Conservation (phyloP, 2,329 filamentous ascomycete species). For the Fonsecaea multimorphosa region DNA sequence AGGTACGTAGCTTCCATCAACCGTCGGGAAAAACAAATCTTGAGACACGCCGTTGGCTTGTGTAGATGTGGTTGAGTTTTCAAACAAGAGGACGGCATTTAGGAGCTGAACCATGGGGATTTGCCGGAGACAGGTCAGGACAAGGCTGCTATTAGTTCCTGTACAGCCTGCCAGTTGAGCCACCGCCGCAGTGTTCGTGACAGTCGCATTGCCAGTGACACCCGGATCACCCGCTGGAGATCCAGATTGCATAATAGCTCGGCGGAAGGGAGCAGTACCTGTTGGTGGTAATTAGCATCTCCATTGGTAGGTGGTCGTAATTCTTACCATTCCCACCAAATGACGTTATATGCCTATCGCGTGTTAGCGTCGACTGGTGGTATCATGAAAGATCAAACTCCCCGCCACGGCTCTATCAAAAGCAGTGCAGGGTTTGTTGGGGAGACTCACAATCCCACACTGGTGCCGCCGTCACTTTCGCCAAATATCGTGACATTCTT, state of each 20-base stretch:
- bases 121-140: slow-evolving; percentile 18
- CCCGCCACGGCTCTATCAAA: not conserved
- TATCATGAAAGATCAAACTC: not conserved
- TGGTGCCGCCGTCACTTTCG: slow-evolving; percentile 56
- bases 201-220: slow-evolving; percentile 56
- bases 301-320: not conserved
- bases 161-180: slow-evolving; percentile 24
- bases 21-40: slow-evolving; percentile 46
- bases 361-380: not conserved
- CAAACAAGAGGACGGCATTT: slow-evolving; percentile 22
- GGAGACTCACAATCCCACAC: slow-evolving; percentile 47
- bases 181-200: slow-evolving; percentile 22
- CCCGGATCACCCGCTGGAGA: slow-evolving; percentile 60
- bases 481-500: slow-evolving; percentile 46
- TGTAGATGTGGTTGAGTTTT: slow-evolving; percentile 16
- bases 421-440: not conserved
- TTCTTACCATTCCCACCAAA: slow-evolving; percentile 48
- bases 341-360: slow-evolving; percentile 52
- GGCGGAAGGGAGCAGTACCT: slow-evolving; percentile 54
- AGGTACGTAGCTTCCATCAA: slow-evolving; percentile 60
- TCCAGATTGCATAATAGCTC: slow-evolving; percentile 51
- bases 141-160: slow-evolving; percentile 13
- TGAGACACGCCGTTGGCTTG: slow-evolving; percentile 16
- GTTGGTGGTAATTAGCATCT: slow-evolving; percentile 22
- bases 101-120: slow-evolving; percentile 17